phyloP scores from a whole-genome alignment of 2,329 filamentous ascomycete genomes.

The Aspergillus floridensis region DNA sequence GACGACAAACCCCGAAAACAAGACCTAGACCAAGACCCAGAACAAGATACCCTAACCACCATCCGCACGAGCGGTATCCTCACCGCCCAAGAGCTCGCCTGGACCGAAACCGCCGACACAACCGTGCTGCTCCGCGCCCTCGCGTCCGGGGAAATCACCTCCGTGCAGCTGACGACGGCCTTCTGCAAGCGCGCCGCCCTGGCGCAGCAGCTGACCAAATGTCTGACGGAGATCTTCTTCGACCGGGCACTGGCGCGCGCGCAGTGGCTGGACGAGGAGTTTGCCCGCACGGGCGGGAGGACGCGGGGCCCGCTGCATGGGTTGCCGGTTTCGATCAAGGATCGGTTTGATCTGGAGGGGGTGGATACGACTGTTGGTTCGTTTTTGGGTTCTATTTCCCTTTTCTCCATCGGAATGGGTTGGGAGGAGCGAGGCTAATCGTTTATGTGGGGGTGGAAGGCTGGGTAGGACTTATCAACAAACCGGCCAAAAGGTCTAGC shows the following conservation, averaged over 20 bases:
- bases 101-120: conserved; percentile 24
- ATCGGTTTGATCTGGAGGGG: conserved; percentile 58
- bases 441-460: conserved; percentile 39
- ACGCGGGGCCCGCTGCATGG: conserved; percentile 65
- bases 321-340: conserved; percentile 60
- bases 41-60: conserved; percentile 13
- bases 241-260: conserved; percentile 53
- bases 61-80: conserved; percentile 23
- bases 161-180: conserved; percentile 18
- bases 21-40: not conserved
- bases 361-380: conserved; percentile 28
- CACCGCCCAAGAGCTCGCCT: conserved; percentile 18
- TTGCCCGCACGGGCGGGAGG: conserved; percentile 45
- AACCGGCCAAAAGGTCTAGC: conserved; percentile 26
- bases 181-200: conserved; percentile 22
- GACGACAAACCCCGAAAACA: no score
- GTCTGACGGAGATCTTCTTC: conserved; percentile 46
- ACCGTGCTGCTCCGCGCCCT: conserved; percentile 14
- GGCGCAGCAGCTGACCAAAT: conserved; percentile 21
- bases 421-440: not conserved
- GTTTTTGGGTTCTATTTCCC: no score
- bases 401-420: not conserved
- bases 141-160: conserved; percentile 8
- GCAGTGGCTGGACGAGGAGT: conserved; percentile 49
- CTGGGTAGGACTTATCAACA: conserved; percentile 38